Evolutionary conservation across 2,329 filamentous ascomycete species (phyloP).

Genomic region (Clonostachys rosea): DNA sequence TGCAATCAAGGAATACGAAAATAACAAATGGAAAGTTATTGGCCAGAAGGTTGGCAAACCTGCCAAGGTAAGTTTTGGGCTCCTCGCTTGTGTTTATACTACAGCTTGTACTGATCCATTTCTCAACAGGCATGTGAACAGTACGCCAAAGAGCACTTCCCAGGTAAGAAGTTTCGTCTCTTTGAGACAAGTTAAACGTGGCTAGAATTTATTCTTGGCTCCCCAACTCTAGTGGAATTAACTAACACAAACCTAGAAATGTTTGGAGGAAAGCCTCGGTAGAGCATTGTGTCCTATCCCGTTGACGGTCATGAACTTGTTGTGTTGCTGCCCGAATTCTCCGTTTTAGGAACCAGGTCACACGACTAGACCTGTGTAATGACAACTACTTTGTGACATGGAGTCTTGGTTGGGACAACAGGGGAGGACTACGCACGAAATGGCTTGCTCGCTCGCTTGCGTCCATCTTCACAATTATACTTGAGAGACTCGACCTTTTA

Average conservation of each 20-base stretch:
- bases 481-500: background rate
- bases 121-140: conserved; percentile 51
- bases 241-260: too few relatives aligned
- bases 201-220: too few relatives aligned
- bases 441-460: background rate
- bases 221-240: too few relatives aligned
- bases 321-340: too few relatives aligned
- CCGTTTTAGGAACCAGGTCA: too few relatives aligned
- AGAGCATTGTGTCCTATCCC: too few relatives aligned
- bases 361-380: too few relatives aligned
- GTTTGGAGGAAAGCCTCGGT: too few relatives aligned
- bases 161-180: conserved; percentile 1
- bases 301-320: too few relatives aligned
- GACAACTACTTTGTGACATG: background rate
- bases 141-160: conserved; percentile 8
- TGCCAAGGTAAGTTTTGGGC: conserved; percentile 58
- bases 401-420: background rate
- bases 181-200: background rate
- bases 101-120: conserved; percentile 2
- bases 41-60: conserved; percentile 96
- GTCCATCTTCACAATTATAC: background rate
- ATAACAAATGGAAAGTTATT: conserved; percentile 98
- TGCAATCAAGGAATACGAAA: conserved; percentile 97
- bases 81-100: background rate
- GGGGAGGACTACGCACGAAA: background rate